These are phyloP conservation scores for Xerocomus brunneocitrinus DNA, from an alignment of 768 basidiomycete species.

Conservation along the genomic window DNA sequence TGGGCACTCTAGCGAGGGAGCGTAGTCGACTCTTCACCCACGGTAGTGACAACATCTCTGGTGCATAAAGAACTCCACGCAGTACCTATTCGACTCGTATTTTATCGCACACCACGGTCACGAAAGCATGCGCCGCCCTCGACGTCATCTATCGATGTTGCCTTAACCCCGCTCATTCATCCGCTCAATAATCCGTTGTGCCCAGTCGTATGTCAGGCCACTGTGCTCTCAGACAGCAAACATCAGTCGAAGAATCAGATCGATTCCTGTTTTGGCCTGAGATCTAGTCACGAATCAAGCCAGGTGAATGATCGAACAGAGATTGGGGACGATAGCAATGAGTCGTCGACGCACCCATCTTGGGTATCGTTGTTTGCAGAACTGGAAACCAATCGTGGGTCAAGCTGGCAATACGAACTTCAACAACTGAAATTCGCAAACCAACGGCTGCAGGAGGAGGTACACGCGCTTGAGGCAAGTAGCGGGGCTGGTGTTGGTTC, in stretches of 20 bases:
- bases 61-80: constrained; percentile 34
- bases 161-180: constrained; percentile 12
- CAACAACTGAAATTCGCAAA: constrained; percentile 78
- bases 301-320: neutral
- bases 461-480: constrained; percentile 36
- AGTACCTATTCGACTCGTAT: constrained; percentile 31
- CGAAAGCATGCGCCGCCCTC: neutral
- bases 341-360: constrained; percentile 10
- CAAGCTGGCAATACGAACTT: constrained; percentile 92
- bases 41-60: constrained; percentile 30
- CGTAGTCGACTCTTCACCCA: constrained; percentile 15
- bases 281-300: neutral
- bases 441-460: constrained; percentile 57
- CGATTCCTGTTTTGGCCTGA: neutral
- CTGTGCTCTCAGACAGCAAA: constrained; percentile 11
- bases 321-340: neutral
- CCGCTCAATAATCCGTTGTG: constrained; percentile 16
- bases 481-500: neutral
- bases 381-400: constrained; percentile 58
- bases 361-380: constrained; percentile 62
- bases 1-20: neutral
- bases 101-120: constrained; percentile 34
- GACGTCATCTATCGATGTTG: neutral
- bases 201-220: constrained; percentile 30
- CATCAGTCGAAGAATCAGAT: neutral